These are phyloP conservation scores for Pythium graminicola DNA, from an alignment of 352 stramenopile species.

Conservation along the genomic window DNA sequence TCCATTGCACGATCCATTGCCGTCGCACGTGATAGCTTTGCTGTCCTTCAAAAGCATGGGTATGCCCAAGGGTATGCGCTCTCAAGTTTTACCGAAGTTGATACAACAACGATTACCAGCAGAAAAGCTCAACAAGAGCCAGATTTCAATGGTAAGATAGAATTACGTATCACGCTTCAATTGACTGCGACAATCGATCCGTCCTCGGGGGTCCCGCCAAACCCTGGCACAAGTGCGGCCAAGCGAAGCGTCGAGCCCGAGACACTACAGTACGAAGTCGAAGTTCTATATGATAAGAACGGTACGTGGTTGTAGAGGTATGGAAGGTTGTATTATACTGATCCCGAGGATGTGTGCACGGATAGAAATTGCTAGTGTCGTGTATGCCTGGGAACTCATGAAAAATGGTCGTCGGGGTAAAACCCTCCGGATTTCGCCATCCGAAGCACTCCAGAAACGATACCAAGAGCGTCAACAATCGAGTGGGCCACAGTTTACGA, in stretches of 20 bases:
- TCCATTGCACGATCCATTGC: constrained; percentile 42
- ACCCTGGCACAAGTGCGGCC: constrained; percentile 25
- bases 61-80: constrained; percentile 51
- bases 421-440: constrained; percentile 43
- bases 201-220: constrained; percentile 8
- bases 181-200: constrained; percentile 29
- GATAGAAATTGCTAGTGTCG: constrained; percentile 44
- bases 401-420: constrained; percentile 25
- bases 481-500: constrained; percentile 14
- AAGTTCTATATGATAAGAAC: constrained; percentile 23
- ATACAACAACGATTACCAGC: constrained; percentile 21
- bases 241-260: constrained; percentile 18
- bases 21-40: constrained; percentile 39
- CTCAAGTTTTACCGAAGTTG: constrained; percentile 49
- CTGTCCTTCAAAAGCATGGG: constrained; percentile 47
- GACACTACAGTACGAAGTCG: constrained; percentile 27
- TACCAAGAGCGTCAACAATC: constrained; percentile 21
- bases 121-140: constrained; percentile 24
- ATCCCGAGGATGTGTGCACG: neutral
- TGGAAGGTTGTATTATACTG: neutral
- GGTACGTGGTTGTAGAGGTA: constrained; percentile 20
- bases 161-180: constrained; percentile 46
- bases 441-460: constrained; percentile 30
- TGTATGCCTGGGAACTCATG: constrained; percentile 56
- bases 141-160: constrained; percentile 22